These are phyloP conservation scores for Waitea zeae DNA, from an alignment of 1,284 basidiomycete genomes.

Conservation along the genomic window DNA sequence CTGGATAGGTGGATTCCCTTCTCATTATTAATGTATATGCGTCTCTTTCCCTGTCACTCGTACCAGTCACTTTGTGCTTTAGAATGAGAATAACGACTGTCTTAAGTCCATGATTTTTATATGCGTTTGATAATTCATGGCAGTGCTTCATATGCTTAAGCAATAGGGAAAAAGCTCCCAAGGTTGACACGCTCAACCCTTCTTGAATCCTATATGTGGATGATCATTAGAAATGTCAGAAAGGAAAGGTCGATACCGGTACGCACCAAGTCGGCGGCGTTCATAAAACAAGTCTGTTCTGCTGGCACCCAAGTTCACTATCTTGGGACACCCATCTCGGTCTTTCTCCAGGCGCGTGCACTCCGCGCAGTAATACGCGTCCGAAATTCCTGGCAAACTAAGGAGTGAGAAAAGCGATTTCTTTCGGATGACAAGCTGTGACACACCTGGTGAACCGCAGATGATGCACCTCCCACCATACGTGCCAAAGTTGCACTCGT, in stretches of 20 bases:
- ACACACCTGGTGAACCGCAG: conserved; percentile 79
- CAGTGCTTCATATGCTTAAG: too few relatives aligned
- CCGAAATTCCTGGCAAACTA: conserved; percentile 76
- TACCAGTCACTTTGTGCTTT: not conserved
- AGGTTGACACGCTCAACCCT: conserved; percentile 41
- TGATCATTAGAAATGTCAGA: conserved; percentile 3
- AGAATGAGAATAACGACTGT: too few relatives aligned
- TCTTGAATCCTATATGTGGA: conserved; percentile 62
- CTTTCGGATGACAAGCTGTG: not conserved
- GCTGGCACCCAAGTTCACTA: conserved; percentile 88
- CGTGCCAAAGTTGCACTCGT: conserved; percentile 98
- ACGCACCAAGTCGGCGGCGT: conserved; percentile 55
- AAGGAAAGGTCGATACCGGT: conserved; percentile 1
- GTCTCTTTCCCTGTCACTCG: not conserved
- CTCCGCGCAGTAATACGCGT: conserved; percentile 94
- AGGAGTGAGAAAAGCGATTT: not conserved
- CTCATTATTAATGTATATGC: conserved; percentile 6
- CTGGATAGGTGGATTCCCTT: too few relatives aligned
- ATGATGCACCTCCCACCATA: conserved; percentile 97
- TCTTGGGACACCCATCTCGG: conserved; percentile 96
- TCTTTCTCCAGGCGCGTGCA: conserved; percentile 96
- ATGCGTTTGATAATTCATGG: too few relatives aligned
- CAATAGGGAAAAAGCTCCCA: too few relatives aligned
- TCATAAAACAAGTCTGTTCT: conserved; percentile 85
- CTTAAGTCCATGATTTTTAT: too few relatives aligned